These are phyloP conservation scores for Ambrosia artemisiifolia DNA, from an alignment of 129 eudicot species.

Conservation along the genomic window DNA sequence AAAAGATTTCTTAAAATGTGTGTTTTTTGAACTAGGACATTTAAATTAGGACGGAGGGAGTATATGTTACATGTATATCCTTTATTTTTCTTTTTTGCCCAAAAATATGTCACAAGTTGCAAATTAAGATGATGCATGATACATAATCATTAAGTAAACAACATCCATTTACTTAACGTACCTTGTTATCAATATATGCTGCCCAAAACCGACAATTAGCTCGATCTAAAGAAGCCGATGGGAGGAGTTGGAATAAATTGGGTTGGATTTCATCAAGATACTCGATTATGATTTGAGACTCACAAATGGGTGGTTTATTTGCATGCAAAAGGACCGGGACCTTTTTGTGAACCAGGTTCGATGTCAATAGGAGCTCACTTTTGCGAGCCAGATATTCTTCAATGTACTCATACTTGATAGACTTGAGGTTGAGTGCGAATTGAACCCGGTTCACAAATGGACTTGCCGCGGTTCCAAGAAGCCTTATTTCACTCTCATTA, in stretches of 20 bases:
- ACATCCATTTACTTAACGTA: neutral
- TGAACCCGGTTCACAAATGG: slow-evolving; percentile 12
- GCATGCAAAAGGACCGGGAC: neutral
- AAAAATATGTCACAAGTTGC: too few species aligned
- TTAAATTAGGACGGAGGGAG: too few species aligned
- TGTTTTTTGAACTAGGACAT: too few species aligned
- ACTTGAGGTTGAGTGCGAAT: slow-evolving; percentile 1
- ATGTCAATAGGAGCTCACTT: neutral
- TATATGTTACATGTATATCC: neutral
- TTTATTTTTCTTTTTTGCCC: too few species aligned
- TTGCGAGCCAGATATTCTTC: neutral
- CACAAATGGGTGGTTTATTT: neutral
- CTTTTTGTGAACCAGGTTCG: neutral
- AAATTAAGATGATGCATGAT: neutral
- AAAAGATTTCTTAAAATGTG: too few species aligned
- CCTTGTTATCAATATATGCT: neutral
- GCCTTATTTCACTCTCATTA: neutral
- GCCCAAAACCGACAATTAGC: slow-evolving; percentile 1
- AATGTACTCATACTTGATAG: neutral
- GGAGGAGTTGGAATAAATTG: neutral
- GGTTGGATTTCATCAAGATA: neutral
- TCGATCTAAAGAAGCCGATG: neutral
- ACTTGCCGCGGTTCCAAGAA: slow-evolving; percentile 4
- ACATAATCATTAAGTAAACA: neutral
- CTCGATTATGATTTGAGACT: neutral